Evolutionary conservation across 2,329 filamentous ascomycete genomes (phyloP), one percentile per base, ranked within the genome.

Genomic region (Fusarium verticillioides): DNA sequence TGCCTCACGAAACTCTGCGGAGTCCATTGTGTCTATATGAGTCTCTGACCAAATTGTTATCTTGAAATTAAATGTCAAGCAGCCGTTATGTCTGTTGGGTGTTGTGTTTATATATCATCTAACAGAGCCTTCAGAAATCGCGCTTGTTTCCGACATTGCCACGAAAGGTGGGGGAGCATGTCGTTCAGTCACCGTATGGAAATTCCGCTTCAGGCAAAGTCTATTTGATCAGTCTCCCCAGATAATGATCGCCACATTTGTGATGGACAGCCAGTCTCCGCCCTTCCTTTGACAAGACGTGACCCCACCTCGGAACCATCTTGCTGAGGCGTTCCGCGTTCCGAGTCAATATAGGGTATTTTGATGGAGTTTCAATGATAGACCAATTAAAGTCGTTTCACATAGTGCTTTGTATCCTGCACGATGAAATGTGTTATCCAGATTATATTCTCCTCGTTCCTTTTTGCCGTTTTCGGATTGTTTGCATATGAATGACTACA

Each of bases 1-100:
- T 70, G 94, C 94, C 70, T 90, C 85, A 72, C 91, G 88, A 83
- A 97, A 98, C 78, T 96, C 89, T 64, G 91, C 85, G 26, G 91
- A 90, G 79, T 97, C 91, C 95, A 36, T 36, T 16, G 34, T 36
- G 34, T 8, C 15, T 36, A 36, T 9, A 36, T 36, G 6, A 34
- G 13, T 15, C 32, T 34, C 13, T 34, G 32, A 15, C 2, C 13
- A 34, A 34, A 34, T 4, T 26, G 5, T 26, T 26, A 30, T 23
- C 3, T 42, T 32, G 26, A 2, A 19, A 19, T 8, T 19, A 26
- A 13, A 19, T 30, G 10, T n/a, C 11, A 5, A 54, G 13, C 2
- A 21, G 13, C 3, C 1, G 2, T 21, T 11, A 6, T 30, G 15
- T 11, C 13, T n/a, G 8, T 40, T 7, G 15, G 26, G 5, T 12